These are phyloP conservation scores for Flaveria ramosissima DNA, from an alignment of 129 eudicot genomes.

Conservation along the genomic window DNA sequence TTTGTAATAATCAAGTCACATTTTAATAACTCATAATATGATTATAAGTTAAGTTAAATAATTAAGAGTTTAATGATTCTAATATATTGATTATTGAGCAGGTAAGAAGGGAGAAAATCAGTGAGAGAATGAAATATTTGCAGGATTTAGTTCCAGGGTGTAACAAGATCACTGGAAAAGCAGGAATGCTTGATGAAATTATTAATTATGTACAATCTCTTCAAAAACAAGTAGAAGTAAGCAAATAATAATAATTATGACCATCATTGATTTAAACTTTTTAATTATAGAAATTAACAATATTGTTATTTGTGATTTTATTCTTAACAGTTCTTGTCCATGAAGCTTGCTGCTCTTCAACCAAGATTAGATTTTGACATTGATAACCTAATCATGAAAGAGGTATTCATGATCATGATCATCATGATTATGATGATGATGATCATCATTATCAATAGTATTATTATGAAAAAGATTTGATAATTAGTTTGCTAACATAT, in stretches of 20 bases:
- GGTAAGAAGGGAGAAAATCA: conserved; percentile 97
- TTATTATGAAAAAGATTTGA: not conserved
- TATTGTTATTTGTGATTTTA: not conserved
- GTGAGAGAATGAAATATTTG: conserved; percentile 92
- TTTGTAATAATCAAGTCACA: not conserved
- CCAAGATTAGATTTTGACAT: conserved; percentile 67
- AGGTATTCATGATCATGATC: conserved; percentile 40
- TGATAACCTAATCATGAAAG: conserved; percentile 63
- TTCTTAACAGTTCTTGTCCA: conserved; percentile 79
- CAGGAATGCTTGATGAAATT: conserved; percentile 98
- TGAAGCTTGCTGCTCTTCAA: conserved; percentile 84
- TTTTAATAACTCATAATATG: not conserved
- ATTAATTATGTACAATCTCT: conserved; percentile 97
- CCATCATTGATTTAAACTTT: not conserved
- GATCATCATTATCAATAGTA: not conserved
- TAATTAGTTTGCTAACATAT: not conserved
- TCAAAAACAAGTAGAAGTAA: conserved; percentile 98
- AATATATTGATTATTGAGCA: conserved; percentile 11
- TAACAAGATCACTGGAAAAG: conserved; percentile 94
- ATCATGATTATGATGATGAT: not conserved
- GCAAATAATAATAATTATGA: not conserved
- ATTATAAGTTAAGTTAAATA: no score
- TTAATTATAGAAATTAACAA: conserved; percentile 24
- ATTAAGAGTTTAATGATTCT: not conserved
- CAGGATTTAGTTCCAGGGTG: conserved; percentile 98